Base-by-base conservation (phyloP, 352 stramenopile genomes). In the Pythium dissimile region DNA sequence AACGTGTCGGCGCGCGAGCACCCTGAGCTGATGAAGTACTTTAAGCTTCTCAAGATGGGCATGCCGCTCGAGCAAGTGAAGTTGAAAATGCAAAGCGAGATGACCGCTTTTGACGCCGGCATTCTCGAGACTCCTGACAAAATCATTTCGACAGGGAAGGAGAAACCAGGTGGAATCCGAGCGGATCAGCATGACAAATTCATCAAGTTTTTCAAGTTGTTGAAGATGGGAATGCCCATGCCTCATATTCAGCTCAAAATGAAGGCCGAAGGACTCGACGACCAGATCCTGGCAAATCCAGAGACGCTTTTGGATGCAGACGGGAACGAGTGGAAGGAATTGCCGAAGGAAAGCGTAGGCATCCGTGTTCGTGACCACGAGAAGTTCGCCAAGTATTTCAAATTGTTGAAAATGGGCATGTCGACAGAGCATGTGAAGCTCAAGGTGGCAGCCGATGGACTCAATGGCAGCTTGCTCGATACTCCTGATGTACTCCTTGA, bases 121-220 rank as follows among this genome's bases (percentile, higher is more conserved):
- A 85, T 92, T 62, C 58, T 92, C 12, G 77, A 89, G 44, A 86
- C 68, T 0, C 82, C 82, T 15, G 74, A 88, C 54, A 75, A 73
- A 56, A 81, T 97, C 47, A 96, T 98, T 37, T 95, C 93, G 37
- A 9, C 95, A 91, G 55, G 65, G 61, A 35, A 62, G 5, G 84
- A 94, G 18, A 48, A 75, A 24, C 68, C 69, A 35, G 64, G 73
- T 35, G 80, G 77, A 9, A 85, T 74, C 8, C 68, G 66, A 35
- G 80, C 70, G 10, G 75, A 82, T 37, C 75, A 88, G 21, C 81
- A 93, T 44, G 70, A 81, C 5, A 89, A 89, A 49, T 92, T 77
- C 68, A 69, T 64, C 2, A 93, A 93, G 54, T 99, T 97, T 63
- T 98, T 98, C 62, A 98, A 98, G 66, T 91, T 99, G 64, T 86